Evolutionary conservation across 2,329 filamentous ascomycete species (phyloP).

Genomic region (Talaromyces sp.): DNA sequence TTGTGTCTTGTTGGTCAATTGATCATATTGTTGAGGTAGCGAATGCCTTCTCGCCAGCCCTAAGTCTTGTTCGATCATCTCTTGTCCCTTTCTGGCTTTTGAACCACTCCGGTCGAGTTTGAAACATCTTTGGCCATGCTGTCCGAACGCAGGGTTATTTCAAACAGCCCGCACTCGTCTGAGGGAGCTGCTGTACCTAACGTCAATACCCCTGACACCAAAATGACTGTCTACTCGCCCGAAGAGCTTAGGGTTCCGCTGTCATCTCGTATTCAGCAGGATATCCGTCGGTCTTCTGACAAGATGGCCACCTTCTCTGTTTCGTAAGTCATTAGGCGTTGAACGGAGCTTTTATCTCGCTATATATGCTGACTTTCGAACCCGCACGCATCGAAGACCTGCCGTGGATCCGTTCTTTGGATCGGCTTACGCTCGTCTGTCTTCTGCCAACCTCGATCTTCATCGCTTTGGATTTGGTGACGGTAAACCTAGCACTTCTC

Average conservation of each 20-base stretch:
- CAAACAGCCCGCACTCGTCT: conserved; percentile 36
- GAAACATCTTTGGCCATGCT: conserved; percentile 11
- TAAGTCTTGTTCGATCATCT: neutral
- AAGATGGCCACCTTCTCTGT: conserved; percentile 2
- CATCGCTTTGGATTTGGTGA: conserved; percentile 43
- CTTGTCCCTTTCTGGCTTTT: conserved; percentile 1
- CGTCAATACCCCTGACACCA: conserved; percentile 61
- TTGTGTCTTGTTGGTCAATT: conserved; percentile 2
- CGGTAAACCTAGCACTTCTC: conserved; percentile 10
- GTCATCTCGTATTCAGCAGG: conserved; percentile 15
- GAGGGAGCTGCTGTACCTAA: conserved; percentile 51
- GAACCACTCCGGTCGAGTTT: neutral
- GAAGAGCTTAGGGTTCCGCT: conserved; percentile 47
- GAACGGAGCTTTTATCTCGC: neutral
- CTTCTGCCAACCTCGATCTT: conserved; percentile 60
- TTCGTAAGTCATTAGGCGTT: conserved; percentile 1
- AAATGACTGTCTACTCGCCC: conserved; percentile 59
- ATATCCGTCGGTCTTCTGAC: neutral
- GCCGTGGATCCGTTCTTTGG: conserved; percentile 29
- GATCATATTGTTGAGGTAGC: neutral
- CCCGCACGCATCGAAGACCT: conserved; percentile 13
- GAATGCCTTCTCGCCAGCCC: neutral
- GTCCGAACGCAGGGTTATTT: conserved; percentile 11
- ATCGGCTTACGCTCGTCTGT: conserved; percentile 43
- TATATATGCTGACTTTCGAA: neutral